A percentile compares a stretch with the other conserved stretches of the same genome.
These are phyloP conservation scores for Penicillium sp. DNA, from an alignment of 2,329 filamentous ascomycete genomes.

Conservation along the genomic window DNA sequence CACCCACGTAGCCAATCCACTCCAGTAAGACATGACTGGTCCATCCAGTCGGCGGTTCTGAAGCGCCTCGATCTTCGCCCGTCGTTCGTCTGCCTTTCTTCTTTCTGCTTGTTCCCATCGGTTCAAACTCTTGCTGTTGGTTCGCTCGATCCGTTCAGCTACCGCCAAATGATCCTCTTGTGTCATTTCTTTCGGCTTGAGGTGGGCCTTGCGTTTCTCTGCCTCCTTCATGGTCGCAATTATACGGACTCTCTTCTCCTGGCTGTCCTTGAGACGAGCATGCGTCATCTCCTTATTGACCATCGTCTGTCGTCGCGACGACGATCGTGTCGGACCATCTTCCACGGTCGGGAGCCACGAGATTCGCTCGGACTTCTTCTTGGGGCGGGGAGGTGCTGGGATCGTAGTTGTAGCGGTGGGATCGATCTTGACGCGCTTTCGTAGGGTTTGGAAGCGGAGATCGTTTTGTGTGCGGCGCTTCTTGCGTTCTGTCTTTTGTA, in stretches of 20 bases:
- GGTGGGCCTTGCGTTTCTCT: slow-evolving; percentile 65
- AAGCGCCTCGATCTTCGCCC: slow-evolving; percentile 80
- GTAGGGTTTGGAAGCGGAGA: slow-evolving; percentile 56
- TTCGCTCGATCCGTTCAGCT: slow-evolving; percentile 78
- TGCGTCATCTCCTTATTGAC: slow-evolving; percentile 63
- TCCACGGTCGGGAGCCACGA: slow-evolving; percentile 68
- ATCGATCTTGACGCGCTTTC: slow-evolving; percentile 76
- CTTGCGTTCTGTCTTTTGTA: slow-evolving; percentile 75
- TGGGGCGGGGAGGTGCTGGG: slow-evolving; percentile 48
- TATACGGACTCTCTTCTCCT: slow-evolving; percentile 48
- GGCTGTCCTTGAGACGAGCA: slow-evolving; percentile 50
- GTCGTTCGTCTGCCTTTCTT: slow-evolving; percentile 78
- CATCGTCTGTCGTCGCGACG: slow-evolving; percentile 63
- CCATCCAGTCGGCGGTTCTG: slow-evolving; percentile 85
- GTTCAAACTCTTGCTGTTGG: slow-evolving; percentile 87
- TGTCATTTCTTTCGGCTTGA: slow-evolving; percentile 79
- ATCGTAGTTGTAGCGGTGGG: slow-evolving; percentile 45
- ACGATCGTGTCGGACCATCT: slow-evolving; percentile 63
- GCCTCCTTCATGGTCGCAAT: slow-evolving; percentile 62
- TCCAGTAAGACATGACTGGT: slow-evolving; percentile 89
- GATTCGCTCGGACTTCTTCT: slow-evolving; percentile 71
- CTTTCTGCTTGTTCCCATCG: slow-evolving; percentile 94
- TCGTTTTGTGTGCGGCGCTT: slow-evolving; percentile 81
- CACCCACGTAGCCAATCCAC: slow-evolving; percentile 80
- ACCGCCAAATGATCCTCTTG: slow-evolving; percentile 83